phyloP scores from a whole-genome alignment of 2,329 filamentous ascomycete species.

The Pseudogymnoascus sp. region DNA sequence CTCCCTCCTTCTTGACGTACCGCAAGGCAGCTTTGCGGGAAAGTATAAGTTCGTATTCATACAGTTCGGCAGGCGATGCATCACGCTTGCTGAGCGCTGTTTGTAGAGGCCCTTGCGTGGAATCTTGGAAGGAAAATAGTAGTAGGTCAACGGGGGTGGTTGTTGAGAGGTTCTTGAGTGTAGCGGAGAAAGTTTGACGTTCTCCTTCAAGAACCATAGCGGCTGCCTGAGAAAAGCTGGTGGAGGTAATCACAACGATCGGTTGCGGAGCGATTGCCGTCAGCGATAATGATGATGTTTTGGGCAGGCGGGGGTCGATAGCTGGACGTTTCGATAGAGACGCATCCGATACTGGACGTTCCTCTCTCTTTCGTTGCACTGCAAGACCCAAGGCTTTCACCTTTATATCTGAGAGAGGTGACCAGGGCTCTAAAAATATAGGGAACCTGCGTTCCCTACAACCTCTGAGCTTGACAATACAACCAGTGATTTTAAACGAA shows the following conservation, averaged over 20 bases:
- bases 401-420: constrained; percentile 59
- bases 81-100: constrained; percentile 68
- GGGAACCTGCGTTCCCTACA: constrained; percentile 78
- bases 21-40: constrained; percentile 64
- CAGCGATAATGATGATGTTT: constrained; percentile 47
- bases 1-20: constrained; percentile 41
- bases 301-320: constrained; percentile 36
- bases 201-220: constrained; percentile 94
- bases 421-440: constrained; percentile 73
- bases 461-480: constrained; percentile 68
- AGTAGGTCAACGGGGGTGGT: constrained; percentile 72
- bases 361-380: constrained; percentile 30
- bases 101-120: constrained; percentile 70
- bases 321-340: constrained; percentile 30
- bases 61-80: constrained; percentile 67
- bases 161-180: constrained; percentile 66
- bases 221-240: constrained; percentile 72
- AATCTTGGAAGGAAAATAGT: constrained; percentile 83
- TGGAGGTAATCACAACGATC: constrained; percentile 63
- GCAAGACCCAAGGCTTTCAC: constrained; percentile 66
- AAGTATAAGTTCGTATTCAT: constrained; percentile 77
- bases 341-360: constrained; percentile 26
- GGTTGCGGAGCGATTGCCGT: constrained; percentile 77
- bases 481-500: constrained; percentile 65
- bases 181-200: constrained; percentile 65